phyloP scores from a whole-genome alignment of 257 asterid genomes.

The Sherardia arvensis region DNA sequence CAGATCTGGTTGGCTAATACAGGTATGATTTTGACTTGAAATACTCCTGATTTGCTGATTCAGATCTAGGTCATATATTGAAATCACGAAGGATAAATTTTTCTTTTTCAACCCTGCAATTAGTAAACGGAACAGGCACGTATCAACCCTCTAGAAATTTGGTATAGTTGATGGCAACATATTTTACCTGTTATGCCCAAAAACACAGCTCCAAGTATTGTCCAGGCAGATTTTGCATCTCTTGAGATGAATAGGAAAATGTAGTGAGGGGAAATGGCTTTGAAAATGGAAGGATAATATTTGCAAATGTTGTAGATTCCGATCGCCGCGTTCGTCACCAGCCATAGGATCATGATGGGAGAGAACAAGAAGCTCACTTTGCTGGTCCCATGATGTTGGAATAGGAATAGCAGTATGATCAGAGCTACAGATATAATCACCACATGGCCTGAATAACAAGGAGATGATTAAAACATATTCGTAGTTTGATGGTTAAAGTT shows the following conservation, averaged over 20 bases:
- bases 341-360: constrained; percentile 63
- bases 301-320: constrained; percentile 44
- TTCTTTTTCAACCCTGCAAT: no score
- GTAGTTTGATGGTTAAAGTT: no score
- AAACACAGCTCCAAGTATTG: constrained; percentile 63
- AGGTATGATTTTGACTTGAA: no score
- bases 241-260: constrained; percentile 28
- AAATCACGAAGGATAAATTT: no score
- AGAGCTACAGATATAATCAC: constrained; percentile 47
- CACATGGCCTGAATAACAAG: constrained; percentile 33
- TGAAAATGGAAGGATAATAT: constrained; percentile 38
- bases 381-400: constrained; percentile 53
- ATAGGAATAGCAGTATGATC: constrained; percentile 37
- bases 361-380: constrained; percentile 54
- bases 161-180: not conserved
- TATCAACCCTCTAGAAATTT: no score
- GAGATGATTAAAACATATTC: no score
- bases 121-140: no score
- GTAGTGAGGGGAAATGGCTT: constrained; percentile 56
- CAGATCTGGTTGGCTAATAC: no score
- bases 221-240: constrained; percentile 39
- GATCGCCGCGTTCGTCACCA: constrained; percentile 36
- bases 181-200: constrained; percentile 48
- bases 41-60: no score
- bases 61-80: no score